phyloP scores from a whole-genome alignment of 2,329 filamentous ascomycete species.

The Furcasterigmium furcatum region DNA sequence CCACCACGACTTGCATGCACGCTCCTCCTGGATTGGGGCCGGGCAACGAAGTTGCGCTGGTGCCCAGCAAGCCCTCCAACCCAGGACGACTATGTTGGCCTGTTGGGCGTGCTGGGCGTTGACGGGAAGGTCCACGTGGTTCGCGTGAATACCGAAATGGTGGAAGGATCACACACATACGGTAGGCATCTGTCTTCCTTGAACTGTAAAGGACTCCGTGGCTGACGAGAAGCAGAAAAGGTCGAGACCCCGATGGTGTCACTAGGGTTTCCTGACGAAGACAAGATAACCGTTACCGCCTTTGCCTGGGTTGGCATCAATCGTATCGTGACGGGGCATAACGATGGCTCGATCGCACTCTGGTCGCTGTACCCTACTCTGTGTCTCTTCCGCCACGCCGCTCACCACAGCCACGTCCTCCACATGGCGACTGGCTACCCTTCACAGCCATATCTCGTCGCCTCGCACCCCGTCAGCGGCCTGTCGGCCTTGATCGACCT shows the following conservation, averaged over 20 bases:
- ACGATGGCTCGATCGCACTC: constrained; percentile 52
- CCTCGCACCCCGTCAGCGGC: constrained; percentile 52
- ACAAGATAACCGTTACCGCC: constrained; percentile 38
- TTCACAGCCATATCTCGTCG: constrained; percentile 52
- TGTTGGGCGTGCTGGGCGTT: constrained; percentile 46
- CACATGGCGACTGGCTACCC: constrained; percentile 55
- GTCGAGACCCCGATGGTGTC: constrained; percentile 39
- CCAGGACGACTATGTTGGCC: constrained; percentile 23
- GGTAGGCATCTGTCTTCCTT: constrained; percentile 28
- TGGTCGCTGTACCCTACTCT: constrained; percentile 52
- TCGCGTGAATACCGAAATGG: constrained; percentile 21
- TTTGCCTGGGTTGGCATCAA: constrained; percentile 55
- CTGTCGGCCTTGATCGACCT: constrained; percentile 51
- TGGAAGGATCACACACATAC: constrained; percentile 18
- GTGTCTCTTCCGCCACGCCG: constrained; percentile 46
- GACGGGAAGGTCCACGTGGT: constrained; percentile 50
- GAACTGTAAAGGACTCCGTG: too few relatives aligned
- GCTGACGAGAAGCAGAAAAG: constrained; percentile 32
- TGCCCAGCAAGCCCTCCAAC: constrained; percentile 38
- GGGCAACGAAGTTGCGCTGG: constrained; percentile 49
- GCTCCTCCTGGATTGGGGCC: constrained; percentile 47
- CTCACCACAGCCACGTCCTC: constrained; percentile 51
- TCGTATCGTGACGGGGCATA: constrained; percentile 51
- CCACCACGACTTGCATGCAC: constrained; percentile 37
- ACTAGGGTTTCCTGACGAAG: constrained; percentile 42